phyloP scores from a whole-genome alignment of 2,329 filamentous ascomycete species.

The Arthrobotrys sphaeroides region DNA sequence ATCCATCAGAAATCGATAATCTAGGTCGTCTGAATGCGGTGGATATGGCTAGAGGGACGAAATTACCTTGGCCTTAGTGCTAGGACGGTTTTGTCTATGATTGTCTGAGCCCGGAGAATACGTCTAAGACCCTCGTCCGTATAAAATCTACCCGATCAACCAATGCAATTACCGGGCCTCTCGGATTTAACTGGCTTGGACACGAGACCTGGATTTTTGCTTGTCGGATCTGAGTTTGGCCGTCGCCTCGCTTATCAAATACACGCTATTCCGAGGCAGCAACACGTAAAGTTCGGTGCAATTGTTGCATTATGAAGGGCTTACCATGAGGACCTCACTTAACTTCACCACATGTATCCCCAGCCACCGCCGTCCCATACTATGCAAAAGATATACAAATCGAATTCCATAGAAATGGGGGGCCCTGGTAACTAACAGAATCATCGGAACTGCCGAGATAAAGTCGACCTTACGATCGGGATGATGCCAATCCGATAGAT shows the following conservation, averaged over 20 bases:
- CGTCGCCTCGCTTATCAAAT: not conserved
- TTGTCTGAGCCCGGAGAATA: not conserved
- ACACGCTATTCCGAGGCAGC: not conserved
- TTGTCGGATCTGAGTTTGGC: not conserved
- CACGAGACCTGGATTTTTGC: not conserved
- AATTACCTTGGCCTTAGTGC: not conserved
- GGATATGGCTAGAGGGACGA: not conserved
- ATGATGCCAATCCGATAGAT: not conserved
- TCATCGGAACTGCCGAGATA: too few relatives aligned
- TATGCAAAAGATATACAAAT: too few relatives aligned
- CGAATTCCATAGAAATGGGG: too few relatives aligned
- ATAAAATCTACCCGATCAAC: not conserved
- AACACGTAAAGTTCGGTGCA: not conserved
- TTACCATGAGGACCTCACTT: too few relatives aligned
- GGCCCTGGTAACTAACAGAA: too few relatives aligned
- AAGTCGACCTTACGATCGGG: too few relatives aligned
- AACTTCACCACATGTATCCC: too few relatives aligned
- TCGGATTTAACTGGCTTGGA: too few relatives aligned
- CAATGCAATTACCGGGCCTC: not conserved
- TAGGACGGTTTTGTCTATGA: not conserved
- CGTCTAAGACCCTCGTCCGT: not conserved
- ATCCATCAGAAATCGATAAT: too few relatives aligned
- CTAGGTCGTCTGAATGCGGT: not conserved
- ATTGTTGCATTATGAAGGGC: not conserved
- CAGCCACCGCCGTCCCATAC: too few relatives aligned